Base-by-base conservation (phyloP, 768 basidiomycete species). In the Phlebiopsis flavidoalba region DNA sequence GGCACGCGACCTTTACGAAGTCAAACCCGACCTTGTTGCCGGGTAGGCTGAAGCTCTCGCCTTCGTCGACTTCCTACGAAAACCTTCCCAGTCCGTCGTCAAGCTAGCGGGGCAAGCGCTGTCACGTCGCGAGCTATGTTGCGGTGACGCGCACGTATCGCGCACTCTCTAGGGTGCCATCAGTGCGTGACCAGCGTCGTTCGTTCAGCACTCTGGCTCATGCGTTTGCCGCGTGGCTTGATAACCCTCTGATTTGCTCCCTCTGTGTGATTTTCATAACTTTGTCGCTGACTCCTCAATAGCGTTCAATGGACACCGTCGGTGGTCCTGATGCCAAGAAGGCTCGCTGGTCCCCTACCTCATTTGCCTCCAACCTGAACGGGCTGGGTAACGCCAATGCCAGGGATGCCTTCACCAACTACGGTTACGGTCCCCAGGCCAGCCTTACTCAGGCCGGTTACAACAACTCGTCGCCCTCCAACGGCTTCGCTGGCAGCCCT, bases 251-350 rank as follows among this genome's bases (percentile, higher is more conserved):
- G 52, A 53, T 12, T 26, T 31, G 47, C 40, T 49, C 54, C 33
- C 5, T 63, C 58, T 61, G 40, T 43, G 40, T 43, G 40, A n/a
- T n/a, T 43, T 12, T 12, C 40, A 43, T 12, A 43, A 43, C 17
- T 43, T n/a, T 6, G 26, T 31, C 26, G 6, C 40, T 43, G 40
- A 53, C 21, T 53, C 37, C 55, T 50, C 36, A 45, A 11, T 74
- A 94, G 92, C 87, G 92, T 75, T 87, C 92, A 57, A 92, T 93
- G 84, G 93, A 93, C 74, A 72, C 87, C 72, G 81, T 85, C 65
- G 87, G 85, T 68, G 90, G 88, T 68, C 89, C 89, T 65, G 90
- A 91, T 74, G 80, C 87, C 58, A 94, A 94, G 83, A 94, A 94
- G 76, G 87, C 92, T 60, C 89, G 92, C 66, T 93, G 91, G 91